Percentiles rank a stretch among this genome's conserved stretches.
Conservation (phyloP, 2,329 filamentous ascomycete genomes). For the Aspergillus bombycis region DNA sequence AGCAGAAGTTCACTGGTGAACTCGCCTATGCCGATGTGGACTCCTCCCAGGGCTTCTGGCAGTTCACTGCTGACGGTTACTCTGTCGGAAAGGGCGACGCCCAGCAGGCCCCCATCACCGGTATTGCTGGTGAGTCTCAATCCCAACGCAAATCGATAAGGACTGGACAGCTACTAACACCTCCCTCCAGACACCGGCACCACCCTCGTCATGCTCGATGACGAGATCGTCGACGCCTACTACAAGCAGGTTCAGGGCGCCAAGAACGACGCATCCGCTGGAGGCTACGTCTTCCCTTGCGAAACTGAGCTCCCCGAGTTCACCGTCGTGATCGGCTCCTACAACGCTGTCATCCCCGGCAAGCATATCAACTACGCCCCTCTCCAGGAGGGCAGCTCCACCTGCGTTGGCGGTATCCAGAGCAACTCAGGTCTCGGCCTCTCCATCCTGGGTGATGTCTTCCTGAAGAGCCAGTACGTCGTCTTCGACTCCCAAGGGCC, state of each 20-base stretch:
- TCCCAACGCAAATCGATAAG: neutral
- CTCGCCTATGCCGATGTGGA: conserved; percentile 62
- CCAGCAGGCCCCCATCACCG: conserved; percentile 48
- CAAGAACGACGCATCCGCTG: conserved; percentile 49
- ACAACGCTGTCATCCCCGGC: conserved; percentile 56
- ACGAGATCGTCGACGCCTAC: conserved; percentile 59
- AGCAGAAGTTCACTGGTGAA: conserved; percentile 59
- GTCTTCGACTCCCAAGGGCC: conserved; percentile 65
- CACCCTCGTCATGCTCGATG: conserved; percentile 64
- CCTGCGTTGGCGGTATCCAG: conserved; percentile 79
- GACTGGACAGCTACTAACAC: neutral
- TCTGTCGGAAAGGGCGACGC: conserved; percentile 51
- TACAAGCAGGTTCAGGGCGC: conserved; percentile 61
- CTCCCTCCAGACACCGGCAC: conserved; percentile 64
- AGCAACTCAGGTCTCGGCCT: conserved; percentile 59
- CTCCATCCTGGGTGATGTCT: conserved; percentile 75
- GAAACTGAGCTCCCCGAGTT: conserved; percentile 56
- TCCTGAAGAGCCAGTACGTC: conserved; percentile 76
- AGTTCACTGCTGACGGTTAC: conserved; percentile 61
- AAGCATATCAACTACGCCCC: conserved; percentile 59
- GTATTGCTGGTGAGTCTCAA: conserved; percentile 54
- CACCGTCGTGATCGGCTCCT: conserved; percentile 54
- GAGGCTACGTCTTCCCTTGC: conserved; percentile 62
- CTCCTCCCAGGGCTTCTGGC: conserved; percentile 65
- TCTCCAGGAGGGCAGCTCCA: conserved; percentile 36